Evolutionary conservation across 306 rosid genomes (phyloP), one percentile per base, ranked within the genome.

Genomic region (Sphenostylis stenocarpa): DNA sequence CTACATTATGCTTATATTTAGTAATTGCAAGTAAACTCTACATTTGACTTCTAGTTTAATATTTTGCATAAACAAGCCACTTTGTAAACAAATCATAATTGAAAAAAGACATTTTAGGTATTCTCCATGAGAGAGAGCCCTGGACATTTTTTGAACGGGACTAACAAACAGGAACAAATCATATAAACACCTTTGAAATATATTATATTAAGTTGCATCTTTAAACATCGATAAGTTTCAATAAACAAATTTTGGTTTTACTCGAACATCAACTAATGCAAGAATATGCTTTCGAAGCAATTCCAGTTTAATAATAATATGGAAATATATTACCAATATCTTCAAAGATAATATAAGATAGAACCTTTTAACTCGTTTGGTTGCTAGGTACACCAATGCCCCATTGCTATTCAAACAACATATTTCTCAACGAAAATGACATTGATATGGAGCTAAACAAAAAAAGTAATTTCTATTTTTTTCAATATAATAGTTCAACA

Each of bases 31-130:
- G 43, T 10, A 20, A n/a, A 39, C 69, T 36, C 9, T 14, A 43
- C 29, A 67, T 67, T 64, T 33, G 79, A 78, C 34, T 49, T 56
- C 33, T 61, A 49, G 21, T 69, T 70, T 38, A 65, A 71, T 29
- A 36, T 34, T 43, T 81, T 6, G 21, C 72, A 73, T 16, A 20
- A 57, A 67, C 31, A 23, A 34, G 15, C 12, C 58, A 63, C 16
- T 62, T 10, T n/a, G 19, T 20, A 36, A 80, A 53, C 39, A 48
- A 52, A 78, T 78, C 55, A 60, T 31, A 60, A 41, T 45, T 33
- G 34, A 3, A 57, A 36, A 67, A 53, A 17, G 26, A 7, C 15
- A 14, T 41, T 38, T 51, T 38, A 24, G 15, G 7, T 53, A 52
- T 76, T 43, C 14, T 12, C 56, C 3, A 0, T 7, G 16, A 16